phyloP scores from a whole-genome alignment of 768 basidiomycete genomes.

The Candolleomyces aberdarensis region DNA sequence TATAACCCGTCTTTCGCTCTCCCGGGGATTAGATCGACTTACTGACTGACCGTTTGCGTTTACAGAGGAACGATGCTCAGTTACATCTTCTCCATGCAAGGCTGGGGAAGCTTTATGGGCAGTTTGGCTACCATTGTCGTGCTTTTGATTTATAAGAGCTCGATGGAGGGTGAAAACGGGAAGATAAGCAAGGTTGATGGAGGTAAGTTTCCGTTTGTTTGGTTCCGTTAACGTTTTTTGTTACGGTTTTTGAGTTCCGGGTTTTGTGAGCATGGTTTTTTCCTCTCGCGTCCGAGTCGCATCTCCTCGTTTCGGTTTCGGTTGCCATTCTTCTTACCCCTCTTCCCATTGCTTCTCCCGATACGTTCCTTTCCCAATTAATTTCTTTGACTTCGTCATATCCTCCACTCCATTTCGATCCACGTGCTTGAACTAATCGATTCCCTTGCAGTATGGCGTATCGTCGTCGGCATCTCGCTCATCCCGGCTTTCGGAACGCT shows the following conservation, averaged over 20 bases:
- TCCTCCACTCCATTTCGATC: background rate
- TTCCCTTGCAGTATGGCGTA: slow-evolving; percentile 56
- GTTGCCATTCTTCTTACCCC: too few relatives aligned
- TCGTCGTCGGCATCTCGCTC: slow-evolving; percentile 70
- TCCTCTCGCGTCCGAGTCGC: too few relatives aligned
- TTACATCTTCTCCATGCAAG: slow-evolving; percentile 76
- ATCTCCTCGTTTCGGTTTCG: background rate
- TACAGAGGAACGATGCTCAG: slow-evolving; percentile 60
- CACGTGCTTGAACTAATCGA: too few relatives aligned
- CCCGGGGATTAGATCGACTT: too few relatives aligned
- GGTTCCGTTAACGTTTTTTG: too few relatives aligned
- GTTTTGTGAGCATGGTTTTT: too few relatives aligned
- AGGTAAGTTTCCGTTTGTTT: slow-evolving; percentile 40
- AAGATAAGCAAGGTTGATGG: slow-evolving; percentile 63
- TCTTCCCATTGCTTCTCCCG: too few relatives aligned
- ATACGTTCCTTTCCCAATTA: background rate
- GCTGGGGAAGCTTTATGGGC: slow-evolving; percentile 72
- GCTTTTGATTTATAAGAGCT: slow-evolving; percentile 57
- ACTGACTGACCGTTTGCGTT: too few relatives aligned
- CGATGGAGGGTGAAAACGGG: slow-evolving; percentile 57
- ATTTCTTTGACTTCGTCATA: too few relatives aligned
- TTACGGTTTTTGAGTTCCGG: too few relatives aligned
- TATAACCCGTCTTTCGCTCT: too few relatives aligned
- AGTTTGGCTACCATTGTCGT: slow-evolving; percentile 62
- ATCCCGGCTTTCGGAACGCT: slow-evolving; percentile 72